Conservation (phyloP, 148 eudicot genomes). For the Limonium bicolor region DNA sequence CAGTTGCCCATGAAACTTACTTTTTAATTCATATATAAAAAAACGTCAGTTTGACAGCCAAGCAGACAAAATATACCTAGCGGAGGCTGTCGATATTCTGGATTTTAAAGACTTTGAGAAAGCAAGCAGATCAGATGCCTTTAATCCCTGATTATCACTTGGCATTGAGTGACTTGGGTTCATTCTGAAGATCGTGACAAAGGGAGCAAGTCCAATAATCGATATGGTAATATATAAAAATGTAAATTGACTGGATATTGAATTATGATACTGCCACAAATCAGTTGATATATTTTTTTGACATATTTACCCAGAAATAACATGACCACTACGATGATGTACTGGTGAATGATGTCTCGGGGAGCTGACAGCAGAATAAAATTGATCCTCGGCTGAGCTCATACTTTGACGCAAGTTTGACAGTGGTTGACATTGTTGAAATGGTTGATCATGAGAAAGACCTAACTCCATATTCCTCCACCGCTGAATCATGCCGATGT, state of each 20-base stretch:
- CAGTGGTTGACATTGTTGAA: conserved; percentile 8
- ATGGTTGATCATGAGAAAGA: conserved; percentile 24
- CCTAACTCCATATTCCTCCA: conserved; percentile 21
- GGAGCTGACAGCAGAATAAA: conserved; percentile 17
- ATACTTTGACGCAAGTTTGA: conserved; percentile 13
- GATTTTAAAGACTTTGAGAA: conserved; percentile 67
- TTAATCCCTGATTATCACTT: conserved; percentile 22
- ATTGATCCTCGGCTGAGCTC: conserved; percentile 27
- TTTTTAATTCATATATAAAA: no score
- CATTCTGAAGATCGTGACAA: conserved; percentile 9
- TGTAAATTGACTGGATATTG: no score
- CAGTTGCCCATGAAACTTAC: no score
- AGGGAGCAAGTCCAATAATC: not conserved
- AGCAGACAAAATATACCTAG: conserved; percentile 23
- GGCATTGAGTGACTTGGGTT: conserved; percentile 20
- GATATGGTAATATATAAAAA: not conserved
- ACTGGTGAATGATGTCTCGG: conserved; percentile 6
- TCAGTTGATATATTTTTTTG: no score
- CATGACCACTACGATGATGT: conserved; percentile 13
- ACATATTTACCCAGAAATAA: conserved; percentile 24
- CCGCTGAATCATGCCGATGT: conserved; percentile 24
- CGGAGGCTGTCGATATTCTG: conserved; percentile 51
- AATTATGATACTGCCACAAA: no score
- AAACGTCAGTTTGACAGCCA: no score
- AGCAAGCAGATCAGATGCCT: conserved; percentile 41